phyloP scores from a whole-genome alignment of 2,329 filamentous ascomycete genomes.

The Hypoxylon sp. region DNA sequence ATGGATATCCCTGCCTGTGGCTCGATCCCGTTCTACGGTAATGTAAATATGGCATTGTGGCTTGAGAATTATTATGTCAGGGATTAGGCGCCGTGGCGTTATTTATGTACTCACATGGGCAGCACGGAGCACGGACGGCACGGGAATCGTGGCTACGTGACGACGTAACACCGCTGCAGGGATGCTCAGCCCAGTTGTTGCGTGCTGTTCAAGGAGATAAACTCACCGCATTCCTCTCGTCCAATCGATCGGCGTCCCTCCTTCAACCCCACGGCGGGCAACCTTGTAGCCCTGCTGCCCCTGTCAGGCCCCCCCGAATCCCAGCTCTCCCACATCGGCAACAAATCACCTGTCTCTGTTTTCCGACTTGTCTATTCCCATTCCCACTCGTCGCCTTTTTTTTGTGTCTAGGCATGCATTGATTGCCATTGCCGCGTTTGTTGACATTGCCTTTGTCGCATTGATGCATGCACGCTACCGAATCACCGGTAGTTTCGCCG shows the following conservation, averaged over 20 bases:
- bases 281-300: constrained; percentile 13
- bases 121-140: not conserved
- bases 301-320: not conserved
- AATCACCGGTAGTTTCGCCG: constrained; percentile 27
- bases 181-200: constrained; percentile 26
- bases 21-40: not conserved
- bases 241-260: constrained; percentile 38
- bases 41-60: not conserved
- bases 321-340: constrained; percentile 22
- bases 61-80: not conserved
- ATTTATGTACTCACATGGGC: not conserved
- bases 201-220: constrained; percentile 6
- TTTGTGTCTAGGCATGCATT: constrained; percentile 41
- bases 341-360: constrained; percentile 36
- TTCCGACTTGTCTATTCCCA: constrained; percentile 21
- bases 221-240: constrained; percentile 32
- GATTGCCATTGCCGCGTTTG: constrained; percentile 42
- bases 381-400: constrained; percentile 26
- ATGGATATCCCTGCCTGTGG: not conserved
- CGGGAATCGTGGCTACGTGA: constrained; percentile 8
- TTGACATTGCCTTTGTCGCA: constrained; percentile 39
- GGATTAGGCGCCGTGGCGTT: not conserved
- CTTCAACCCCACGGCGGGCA: constrained; percentile 39
- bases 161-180: constrained; percentile 14
- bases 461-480: constrained; percentile 36